Evolutionary conservation across 768 basidiomycete species (phyloP).

Genomic region (Tricholomella constricta): DNA sequence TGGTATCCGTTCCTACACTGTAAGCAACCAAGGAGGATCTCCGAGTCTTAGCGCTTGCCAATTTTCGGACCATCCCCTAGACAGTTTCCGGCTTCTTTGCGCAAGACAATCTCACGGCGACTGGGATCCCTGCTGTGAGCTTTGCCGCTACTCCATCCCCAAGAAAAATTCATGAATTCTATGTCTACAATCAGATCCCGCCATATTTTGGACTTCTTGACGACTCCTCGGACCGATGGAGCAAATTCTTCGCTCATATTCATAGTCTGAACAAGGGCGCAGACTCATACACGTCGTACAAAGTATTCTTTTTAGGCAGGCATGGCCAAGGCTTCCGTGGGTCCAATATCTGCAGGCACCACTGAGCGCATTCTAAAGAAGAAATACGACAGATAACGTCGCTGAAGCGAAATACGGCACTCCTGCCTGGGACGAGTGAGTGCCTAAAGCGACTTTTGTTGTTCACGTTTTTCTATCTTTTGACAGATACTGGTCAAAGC

Average conservation of each 20-base stretch:
- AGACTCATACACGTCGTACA: conserved; percentile 46
- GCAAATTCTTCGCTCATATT: conserved; percentile 42
- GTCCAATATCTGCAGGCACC: conserved; percentile 22
- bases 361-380: no score
- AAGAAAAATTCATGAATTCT: no score
- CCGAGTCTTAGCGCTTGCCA: not conserved
- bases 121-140: conserved; percentile 32
- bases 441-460: not conserved
- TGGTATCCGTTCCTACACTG: not conserved
- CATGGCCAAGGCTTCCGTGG: conserved; percentile 77
- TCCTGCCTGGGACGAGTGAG: conserved; percentile 62
- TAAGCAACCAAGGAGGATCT: not conserved
- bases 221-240: conserved; percentile 50
- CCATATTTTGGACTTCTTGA: conserved; percentile 63
- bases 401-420: conserved; percentile 60
- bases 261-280: conserved; percentile 46
- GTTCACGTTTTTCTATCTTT: not conserved
- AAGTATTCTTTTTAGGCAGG: conserved; percentile 64
- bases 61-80: conserved; percentile 34
- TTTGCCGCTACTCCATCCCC: not conserved
- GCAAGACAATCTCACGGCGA: conserved; percentile 37
- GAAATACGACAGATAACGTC: conserved; percentile 56
- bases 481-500: conserved; percentile 60
- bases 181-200: conserved; percentile 42
- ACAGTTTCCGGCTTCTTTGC: conserved; percentile 43